phyloP scores from a whole-genome alignment of 495 filamentous ascomycete genomes.

The Xylaria flabelliformis region DNA sequence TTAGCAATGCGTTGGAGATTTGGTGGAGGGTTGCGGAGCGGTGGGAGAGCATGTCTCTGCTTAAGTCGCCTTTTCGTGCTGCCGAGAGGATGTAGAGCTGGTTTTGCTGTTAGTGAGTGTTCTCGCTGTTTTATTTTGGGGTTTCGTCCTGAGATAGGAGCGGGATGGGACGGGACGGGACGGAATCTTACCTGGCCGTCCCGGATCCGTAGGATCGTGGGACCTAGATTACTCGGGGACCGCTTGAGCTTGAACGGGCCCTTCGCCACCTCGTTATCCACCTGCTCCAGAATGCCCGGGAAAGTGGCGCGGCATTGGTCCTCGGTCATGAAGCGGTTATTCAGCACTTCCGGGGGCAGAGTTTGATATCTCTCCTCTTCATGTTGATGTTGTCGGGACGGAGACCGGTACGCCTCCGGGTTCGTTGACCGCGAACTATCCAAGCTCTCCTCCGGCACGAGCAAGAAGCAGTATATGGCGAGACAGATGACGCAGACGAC shows the following conservation, averaged over 20 bases:
- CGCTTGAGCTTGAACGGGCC: conserved; percentile 53
- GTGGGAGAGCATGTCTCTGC: conserved; percentile 49
- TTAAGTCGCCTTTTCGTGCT: conserved; percentile 47
- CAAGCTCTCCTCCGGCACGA: conserved; percentile 37
- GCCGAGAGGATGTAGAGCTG: conserved; percentile 54
- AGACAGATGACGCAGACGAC: conserved; percentile 39
- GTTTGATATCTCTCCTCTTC: neutral
- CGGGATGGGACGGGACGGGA: neutral
- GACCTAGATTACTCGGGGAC: conserved; percentile 44
- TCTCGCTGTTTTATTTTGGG: neutral
- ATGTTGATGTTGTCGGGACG: neutral
- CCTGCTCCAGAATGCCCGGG: conserved; percentile 52
- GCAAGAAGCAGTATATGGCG: conserved; percentile 47
- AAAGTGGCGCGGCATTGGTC: conserved; percentile 51
- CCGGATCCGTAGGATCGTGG: conserved; percentile 51
- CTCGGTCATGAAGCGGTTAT: conserved; percentile 49
- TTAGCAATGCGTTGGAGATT: conserved; percentile 52
- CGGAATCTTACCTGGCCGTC: conserved; percentile 46
- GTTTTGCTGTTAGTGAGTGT: neutral
- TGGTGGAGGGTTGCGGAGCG: conserved; percentile 45
- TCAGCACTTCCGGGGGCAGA: conserved; percentile 40
- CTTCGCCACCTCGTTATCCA: conserved; percentile 52
- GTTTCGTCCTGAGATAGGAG: too few relatives aligned
- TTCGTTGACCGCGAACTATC: conserved; percentile 34
- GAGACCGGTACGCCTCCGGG: conserved; percentile 26